phyloP scores from a whole-genome alignment of 352 stramenopile genomes.

The Globisporangium splendens region DNA sequence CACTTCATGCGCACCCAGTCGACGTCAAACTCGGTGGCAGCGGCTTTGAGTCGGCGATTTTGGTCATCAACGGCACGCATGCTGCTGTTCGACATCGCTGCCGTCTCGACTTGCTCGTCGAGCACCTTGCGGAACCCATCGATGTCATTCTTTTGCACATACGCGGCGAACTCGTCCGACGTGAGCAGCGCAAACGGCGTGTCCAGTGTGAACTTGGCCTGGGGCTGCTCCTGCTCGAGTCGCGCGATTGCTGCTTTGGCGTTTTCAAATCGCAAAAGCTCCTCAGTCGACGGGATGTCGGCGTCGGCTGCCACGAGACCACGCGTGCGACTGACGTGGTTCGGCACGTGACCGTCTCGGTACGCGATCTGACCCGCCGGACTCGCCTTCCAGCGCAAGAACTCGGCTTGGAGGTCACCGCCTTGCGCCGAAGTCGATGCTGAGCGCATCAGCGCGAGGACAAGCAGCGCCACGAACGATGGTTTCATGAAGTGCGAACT shows the following conservation, averaged over 20 bases:
- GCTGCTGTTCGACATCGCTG: not conserved
- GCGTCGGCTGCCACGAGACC: not conserved
- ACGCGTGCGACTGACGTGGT: not conserved
- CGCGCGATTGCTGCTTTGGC: constrained; percentile 26
- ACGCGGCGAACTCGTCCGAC: constrained; percentile 50
- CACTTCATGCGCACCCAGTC: constrained; percentile 14
- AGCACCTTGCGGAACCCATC: constrained; percentile 13
- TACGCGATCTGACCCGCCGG: constrained; percentile 8
- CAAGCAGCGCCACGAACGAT: not conserved
- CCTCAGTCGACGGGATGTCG: not conserved
- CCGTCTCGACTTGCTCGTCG: not conserved
- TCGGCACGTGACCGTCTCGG: constrained; percentile 3
- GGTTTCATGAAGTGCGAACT: not conserved
- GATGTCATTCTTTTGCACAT: constrained; percentile 19
- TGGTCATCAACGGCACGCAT: not conserved
- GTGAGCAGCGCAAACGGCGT: constrained; percentile 69
- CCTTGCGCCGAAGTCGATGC: not conserved
- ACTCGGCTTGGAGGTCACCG: constrained; percentile 1
- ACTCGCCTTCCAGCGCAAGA: constrained; percentile 11
- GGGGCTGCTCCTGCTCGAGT: constrained; percentile 36
- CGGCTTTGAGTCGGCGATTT: not conserved
- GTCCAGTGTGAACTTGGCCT: constrained; percentile 54
- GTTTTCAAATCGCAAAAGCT: constrained; percentile 10
- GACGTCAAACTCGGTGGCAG: not conserved
- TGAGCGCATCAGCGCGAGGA: not conserved